A percentile compares a stretch with the other conserved stretches of the same genome.
phyloP scores from a whole-genome alignment of 345 rosid species.

The Eucalyptus tenuipes region DNA sequence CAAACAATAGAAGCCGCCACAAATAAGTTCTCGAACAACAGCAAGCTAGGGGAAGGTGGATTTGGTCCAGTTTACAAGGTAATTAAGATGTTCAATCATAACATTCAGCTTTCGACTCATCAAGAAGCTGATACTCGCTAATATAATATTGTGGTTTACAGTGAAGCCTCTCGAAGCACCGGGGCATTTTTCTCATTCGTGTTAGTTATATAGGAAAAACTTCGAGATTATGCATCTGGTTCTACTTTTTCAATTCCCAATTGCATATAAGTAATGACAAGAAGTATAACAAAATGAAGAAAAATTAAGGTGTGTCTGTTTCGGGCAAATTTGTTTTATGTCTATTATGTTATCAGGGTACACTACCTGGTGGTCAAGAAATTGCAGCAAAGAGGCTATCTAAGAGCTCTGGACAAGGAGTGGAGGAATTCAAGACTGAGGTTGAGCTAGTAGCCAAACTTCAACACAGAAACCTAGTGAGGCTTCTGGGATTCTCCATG shows the following conservation, averaged over 20 bases:
- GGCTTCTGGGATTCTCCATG: conserved; percentile 34
- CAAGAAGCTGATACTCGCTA: too few relatives aligned
- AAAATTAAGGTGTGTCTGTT: not conserved
- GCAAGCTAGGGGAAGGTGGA: not conserved
- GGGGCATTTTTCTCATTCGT: not conserved
- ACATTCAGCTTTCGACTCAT: too few relatives aligned
- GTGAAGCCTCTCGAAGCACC: not conserved
- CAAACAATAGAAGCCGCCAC: conserved; percentile 12
- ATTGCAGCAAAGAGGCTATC: conserved; percentile 44
- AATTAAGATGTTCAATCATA: too few relatives aligned
- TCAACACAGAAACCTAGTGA: conserved; percentile 44
- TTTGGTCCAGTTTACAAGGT: not conserved
- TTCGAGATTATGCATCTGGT: not conserved
- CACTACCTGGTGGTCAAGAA: conserved; percentile 3
- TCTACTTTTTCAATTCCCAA: conserved; percentile 14
- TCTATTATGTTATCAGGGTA: conserved; percentile 2
- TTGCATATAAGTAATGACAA: not conserved
- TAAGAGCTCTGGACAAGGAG: conserved; percentile 30
- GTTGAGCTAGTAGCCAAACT: conserved; percentile 26
- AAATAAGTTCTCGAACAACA: conserved; percentile 4
- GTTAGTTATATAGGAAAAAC: not conserved
- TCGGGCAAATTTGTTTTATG: not conserved
- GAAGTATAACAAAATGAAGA: not conserved
- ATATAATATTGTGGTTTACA: not conserved
- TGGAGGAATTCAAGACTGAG: conserved; percentile 38